Evolutionary conservation across 2,329 filamentous ascomycete genomes (phyloP).

Genomic region (Fusarium newnesense): DNA sequence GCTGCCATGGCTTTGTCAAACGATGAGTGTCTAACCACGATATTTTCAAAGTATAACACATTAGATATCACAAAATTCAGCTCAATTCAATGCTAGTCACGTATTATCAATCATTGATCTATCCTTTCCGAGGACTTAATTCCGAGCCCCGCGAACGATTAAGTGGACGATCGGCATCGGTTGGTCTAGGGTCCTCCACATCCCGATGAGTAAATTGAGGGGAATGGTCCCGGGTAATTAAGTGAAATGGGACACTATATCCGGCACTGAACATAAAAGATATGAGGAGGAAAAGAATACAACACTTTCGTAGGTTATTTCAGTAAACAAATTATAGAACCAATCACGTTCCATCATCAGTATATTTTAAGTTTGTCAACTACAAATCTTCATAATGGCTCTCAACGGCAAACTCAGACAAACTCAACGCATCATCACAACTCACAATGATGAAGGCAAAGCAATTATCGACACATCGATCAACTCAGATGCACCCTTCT

Average conservation of each 20-base stretch:
- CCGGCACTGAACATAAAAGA: background rate
- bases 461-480: conserved; percentile 34
- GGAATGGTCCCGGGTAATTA: background rate
- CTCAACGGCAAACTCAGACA: conserved; percentile 37
- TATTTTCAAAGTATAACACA: too few species aligned
- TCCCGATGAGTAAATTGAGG: conserved; percentile 14
- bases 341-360: fast-evolving
- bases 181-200: conserved; percentile 10
- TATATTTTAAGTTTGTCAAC: background rate
- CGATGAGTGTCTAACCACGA: too few species aligned
- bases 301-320: fast-evolving
- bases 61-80: too few species aligned
- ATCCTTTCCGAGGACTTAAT: background rate
- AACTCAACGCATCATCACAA: conserved; percentile 40
- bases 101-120: background rate
- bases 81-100: background rate
- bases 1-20: background rate
- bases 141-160: background rate
- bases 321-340: fast-evolving
- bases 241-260: background rate
- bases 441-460: conserved; percentile 42
- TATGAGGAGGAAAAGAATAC: background rate
- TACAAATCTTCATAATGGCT: background rate
- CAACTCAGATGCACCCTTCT: conserved; percentile 32
- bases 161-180: conserved; percentile 10